A percentile compares a stretch with the other conserved stretches of the same genome.
Evolutionary conservation across 2,329 filamentous ascomycete species (phyloP).

Genomic region (Fusarium sp.): DNA sequence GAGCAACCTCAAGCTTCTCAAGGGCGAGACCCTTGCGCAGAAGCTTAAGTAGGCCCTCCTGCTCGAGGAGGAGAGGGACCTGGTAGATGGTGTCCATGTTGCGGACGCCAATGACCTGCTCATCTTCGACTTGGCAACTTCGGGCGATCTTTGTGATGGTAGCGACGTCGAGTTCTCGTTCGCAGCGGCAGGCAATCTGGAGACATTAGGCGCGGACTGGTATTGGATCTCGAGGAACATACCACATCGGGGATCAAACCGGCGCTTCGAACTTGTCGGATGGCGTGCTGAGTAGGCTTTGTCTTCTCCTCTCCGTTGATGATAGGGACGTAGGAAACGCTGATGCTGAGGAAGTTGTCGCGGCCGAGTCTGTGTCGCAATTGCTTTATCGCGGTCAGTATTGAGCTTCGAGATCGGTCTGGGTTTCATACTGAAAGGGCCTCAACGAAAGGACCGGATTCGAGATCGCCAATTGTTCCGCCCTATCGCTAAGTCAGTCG

Average conservation of each 20-base stretch:
- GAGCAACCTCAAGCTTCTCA: conserved; percentile 63
- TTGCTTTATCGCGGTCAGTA: conserved; percentile 56
- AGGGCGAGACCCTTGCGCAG: conserved; percentile 74
- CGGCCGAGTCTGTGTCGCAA: conserved; percentile 77
- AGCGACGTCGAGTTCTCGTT: conserved; percentile 74
- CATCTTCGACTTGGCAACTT: conserved; percentile 85
- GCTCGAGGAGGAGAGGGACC: conserved; percentile 88
- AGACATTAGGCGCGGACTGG: not conserved
- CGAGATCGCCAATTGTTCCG: conserved; percentile 81
- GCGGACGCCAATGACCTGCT: conserved; percentile 89
- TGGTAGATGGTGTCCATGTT: conserved; percentile 94
- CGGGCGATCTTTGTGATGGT: conserved; percentile 89
- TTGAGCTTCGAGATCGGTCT: not conserved
- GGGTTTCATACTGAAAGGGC: conserved; percentile 66
- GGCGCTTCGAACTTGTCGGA: conserved; percentile 83
- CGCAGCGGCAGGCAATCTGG: conserved; percentile 92
- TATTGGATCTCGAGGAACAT: conserved; percentile 35
- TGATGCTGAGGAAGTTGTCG: conserved; percentile 87
- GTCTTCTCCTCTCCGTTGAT: conserved; percentile 83
- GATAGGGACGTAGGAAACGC: conserved; percentile 88
- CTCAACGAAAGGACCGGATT: conserved; percentile 88
- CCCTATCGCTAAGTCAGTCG: conserved; percentile 49
- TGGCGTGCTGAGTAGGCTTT: conserved; percentile 93
- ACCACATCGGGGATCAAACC: conserved; percentile 79
- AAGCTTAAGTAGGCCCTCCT: conserved; percentile 79